Evolutionary conservation across 78 protist genomes (phyloP).

Genomic region (Chrysochromulina tobinii): DNA sequence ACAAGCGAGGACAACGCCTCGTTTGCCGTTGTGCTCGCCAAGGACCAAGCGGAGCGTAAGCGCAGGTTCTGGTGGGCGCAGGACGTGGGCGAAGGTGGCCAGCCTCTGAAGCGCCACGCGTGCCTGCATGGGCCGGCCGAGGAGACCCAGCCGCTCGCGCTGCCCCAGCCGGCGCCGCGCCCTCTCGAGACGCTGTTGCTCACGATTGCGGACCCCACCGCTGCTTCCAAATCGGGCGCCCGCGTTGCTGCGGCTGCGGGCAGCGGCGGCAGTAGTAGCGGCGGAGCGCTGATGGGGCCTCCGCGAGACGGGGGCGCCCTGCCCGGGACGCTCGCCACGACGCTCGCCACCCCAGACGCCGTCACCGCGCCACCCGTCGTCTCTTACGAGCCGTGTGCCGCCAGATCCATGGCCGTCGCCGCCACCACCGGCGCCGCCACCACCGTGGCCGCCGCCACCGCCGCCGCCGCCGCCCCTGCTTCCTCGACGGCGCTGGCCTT

Average conservation of each 20-base stretch:
- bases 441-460: background rate
- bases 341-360: background rate
- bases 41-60: background rate
- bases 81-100: background rate
- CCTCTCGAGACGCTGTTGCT: background rate
- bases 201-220: background rate
- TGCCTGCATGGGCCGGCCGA: background rate
- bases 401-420: background rate
- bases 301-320: no score
- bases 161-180: background rate
- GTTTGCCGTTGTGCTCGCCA: background rate
- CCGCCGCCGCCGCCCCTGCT: background rate
- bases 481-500: no score
- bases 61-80: constrained; percentile 14
- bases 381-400: background rate
- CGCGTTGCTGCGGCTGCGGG: no score
- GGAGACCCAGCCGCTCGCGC: background rate
- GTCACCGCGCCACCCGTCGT: background rate
- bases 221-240: no score
- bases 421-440: background rate
- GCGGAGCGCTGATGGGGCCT: no score
- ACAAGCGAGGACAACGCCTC: constrained; percentile 54
- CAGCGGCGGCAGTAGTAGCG: no score
- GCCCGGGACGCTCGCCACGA: no score
- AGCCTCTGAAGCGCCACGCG: background rate